Evolutionary conservation across 352 stramenopile genomes (phyloP), one percentile per base, ranked within the genome.

Genomic region (Phytophthora palmivora): DNA sequence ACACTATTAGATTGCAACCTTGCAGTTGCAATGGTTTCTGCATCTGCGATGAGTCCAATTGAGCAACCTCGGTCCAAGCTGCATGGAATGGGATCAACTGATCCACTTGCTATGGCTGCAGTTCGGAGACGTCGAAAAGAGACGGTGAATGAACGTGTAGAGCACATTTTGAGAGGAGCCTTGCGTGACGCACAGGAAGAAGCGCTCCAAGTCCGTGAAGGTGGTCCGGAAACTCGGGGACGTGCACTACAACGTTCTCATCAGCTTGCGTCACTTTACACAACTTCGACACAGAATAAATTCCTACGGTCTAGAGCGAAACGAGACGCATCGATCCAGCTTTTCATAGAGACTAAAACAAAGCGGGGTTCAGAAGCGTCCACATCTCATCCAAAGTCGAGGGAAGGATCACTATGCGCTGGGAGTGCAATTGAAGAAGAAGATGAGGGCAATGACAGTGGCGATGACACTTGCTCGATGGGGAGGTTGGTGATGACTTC

Each of bases 131-230:
- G 70, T 9, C 70, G 80, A 24, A 88, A 90, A 61, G 81, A 87
- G 58, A 90, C 81, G 4, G 81, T 90, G 6, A 90, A 90, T 38
- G 81, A 90, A 43, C 74, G 74, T 16, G 70, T 90, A 14, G 78
- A 88, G 43, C 72, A 74, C 19, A 90, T 90, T 45, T 58, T 88
- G 37, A 67, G 85, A 48, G 81, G 69, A 2, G 70, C 69, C 2
- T 47, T 87, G 48, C 63, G 65, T 18, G 53, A 63, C 2, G 65
- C 72, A 0, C 71, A 88, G 37, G 68, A 63, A 52, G 65, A 75
- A 34, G 47, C 58, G 6, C 49, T 72, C 4, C 52, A 67, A 15
- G 43, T 64, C 14, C 37, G 36, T 14, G 65, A 66, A 37, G 58
- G 56, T 5, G 72, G 37, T 7, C 60, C 70, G 0, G 70, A 72